These are phyloP conservation scores for Aspergillus neotritici DNA, from an alignment of 2,329 filamentous ascomycete genomes.

Conservation along the genomic window DNA sequence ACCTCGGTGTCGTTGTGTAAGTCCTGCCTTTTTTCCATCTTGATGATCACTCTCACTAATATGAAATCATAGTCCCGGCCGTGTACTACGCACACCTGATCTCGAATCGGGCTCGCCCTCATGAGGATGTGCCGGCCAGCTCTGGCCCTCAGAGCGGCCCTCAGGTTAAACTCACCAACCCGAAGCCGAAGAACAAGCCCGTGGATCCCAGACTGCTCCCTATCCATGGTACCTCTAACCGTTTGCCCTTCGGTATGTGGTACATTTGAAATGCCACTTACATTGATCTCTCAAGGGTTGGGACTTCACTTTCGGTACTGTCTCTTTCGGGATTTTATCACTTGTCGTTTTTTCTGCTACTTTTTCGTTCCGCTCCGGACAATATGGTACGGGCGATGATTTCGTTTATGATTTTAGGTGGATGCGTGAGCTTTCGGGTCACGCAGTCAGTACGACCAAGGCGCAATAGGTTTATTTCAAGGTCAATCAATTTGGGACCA, in stretches of 20 bases:
- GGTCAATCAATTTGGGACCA: background rate
- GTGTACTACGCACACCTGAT: conserved; percentile 96
- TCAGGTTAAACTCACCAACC: conserved; percentile 29
- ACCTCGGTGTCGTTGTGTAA: conserved; percentile 76
- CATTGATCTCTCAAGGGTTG: background rate
- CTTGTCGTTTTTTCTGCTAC: background rate
- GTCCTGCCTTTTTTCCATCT: conserved; percentile 7
- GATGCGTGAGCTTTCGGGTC: no score
- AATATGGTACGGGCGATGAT: background rate
- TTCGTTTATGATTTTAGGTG: no score
- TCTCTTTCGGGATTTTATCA: background rate
- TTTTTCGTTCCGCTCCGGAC: background rate
- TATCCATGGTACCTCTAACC: conserved; percentile 26
- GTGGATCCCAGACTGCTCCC: conserved; percentile 32
- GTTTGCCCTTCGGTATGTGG: conserved; percentile 35
- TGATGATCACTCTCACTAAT: conserved; percentile 4
- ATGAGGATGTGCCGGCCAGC: conserved; percentile 52
- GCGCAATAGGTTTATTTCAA: background rate
- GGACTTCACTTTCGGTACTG: background rate
- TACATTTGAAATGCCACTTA: conserved; percentile 26
- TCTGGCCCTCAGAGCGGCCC: conserved; percentile 38
- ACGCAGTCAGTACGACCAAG: no score
- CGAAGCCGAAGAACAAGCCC: conserved; percentile 22
- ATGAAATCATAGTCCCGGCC: conserved; percentile 55
- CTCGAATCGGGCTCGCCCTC: conserved; percentile 69